phyloP scores from a whole-genome alignment of 345 rosid genomes.

The Euphorbia lathyris region DNA sequence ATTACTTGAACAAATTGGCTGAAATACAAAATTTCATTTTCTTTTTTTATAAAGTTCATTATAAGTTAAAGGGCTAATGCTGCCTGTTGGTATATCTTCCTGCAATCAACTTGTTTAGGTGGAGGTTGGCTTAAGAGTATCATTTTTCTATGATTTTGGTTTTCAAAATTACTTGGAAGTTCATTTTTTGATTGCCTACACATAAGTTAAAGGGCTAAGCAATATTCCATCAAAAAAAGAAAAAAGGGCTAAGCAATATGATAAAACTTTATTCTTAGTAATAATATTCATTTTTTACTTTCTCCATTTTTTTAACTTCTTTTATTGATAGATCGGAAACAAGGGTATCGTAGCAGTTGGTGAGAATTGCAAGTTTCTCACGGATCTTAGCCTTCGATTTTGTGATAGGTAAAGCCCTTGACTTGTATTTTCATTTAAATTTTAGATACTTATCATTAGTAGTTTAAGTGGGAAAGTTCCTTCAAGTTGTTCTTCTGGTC shows the following conservation, averaged over 20 bases:
- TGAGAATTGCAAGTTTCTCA: constrained; percentile 66
- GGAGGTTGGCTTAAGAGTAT: neutral
- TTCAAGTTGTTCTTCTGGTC: neutral
- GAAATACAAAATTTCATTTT: neutral
- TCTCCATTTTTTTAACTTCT: neutral
- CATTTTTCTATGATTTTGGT: neutral
- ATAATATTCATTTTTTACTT: neutral
- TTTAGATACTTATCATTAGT: neutral
- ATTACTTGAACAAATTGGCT: neutral
- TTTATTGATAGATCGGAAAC: constrained; percentile 60
- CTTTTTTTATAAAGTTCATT: neutral
- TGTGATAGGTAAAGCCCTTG: constrained; percentile 61
- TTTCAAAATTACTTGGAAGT: neutral
- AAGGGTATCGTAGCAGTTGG: constrained; percentile 78
- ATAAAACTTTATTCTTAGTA: neutral
- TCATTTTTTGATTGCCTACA: too few relatives aligned
- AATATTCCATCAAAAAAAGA: too few relatives aligned
- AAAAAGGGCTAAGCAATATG: neutral
- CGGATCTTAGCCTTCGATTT: constrained; percentile 80
- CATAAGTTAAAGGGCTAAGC: neutral
- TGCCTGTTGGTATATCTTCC: neutral
- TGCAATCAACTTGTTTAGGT: neutral
- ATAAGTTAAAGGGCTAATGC: neutral
- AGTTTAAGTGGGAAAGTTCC: neutral
- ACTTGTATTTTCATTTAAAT: neutral